Evolutionary conservation across 495 filamentous ascomycete species (phyloP), one percentile per base, ranked within the genome.

Genomic region (Lindgomyces ingoldianus): DNA sequence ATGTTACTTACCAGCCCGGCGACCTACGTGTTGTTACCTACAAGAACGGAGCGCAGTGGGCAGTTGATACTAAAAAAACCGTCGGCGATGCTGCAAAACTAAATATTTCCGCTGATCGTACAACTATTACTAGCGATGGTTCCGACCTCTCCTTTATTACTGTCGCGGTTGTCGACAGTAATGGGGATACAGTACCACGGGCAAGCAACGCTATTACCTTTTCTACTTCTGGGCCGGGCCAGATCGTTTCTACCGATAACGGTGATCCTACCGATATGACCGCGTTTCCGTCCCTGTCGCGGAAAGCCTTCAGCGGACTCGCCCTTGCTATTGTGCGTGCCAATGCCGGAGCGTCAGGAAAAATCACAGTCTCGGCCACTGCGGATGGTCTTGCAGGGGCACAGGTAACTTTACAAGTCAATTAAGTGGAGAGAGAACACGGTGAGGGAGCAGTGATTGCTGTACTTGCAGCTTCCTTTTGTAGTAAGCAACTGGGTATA

Each of bases 191-290:
- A 1, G 75, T 78, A 1, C 77, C 77, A 10, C 67, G 63, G 29
- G 77, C 80, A 2, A 69, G 50, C 29, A 73, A 78, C 49, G 65
- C 70, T 6, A 73, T 83, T 45, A 78, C 76, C 2, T 77, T 75
- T 55, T 72, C 74, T 1, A 54, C 80, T 30, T 68, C 57, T 0
- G 79, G 76, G 0, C 74, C 74, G 0, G 80, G 75, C 10, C 54
- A 75, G 67, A 78, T 82, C 9, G 66, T 81, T 18, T 64, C 78
- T 1, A 82, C 80, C 0, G 79, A 82, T 47, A 82, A 81, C 56
- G 80, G 80, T 0, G 73, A 82, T 47, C 76, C 79, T 0, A 71
- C 76, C 0, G 79, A 81, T 41, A 74, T 79, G 58, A 76, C 71
- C 1, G 69, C 66, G 4, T 81, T 82, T 63, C 76, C 76, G 16